Evolutionary conservation across 345 rosid genomes (phyloP).

Genomic region (Eucalyptus curtisii): DNA sequence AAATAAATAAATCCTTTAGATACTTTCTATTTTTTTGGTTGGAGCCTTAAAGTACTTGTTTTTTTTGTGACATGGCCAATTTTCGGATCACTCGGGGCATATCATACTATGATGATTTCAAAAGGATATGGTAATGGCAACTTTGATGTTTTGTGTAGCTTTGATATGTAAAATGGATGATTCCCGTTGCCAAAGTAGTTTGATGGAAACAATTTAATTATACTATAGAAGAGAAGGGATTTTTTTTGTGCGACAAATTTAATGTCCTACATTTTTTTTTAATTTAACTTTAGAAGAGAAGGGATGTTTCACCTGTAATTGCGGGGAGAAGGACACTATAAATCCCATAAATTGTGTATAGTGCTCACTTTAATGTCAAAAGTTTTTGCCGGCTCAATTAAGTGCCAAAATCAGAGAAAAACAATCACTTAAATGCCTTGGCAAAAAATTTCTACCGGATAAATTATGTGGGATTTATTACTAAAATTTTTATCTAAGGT

Average conservation of each 20-base stretch:
- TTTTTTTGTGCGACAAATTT: too few species aligned
- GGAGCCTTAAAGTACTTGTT: not conserved
- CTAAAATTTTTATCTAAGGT: fast-evolving
- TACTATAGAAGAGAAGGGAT: not conserved
- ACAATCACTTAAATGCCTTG: too few species aligned
- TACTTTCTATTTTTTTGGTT: too few species aligned
- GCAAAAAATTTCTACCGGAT: fast-evolving
- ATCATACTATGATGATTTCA: not conserved
- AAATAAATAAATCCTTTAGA: too few species aligned
- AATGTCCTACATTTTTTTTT: too few species aligned
- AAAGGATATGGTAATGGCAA: not conserved
- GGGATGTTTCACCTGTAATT: too few species aligned
- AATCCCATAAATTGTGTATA: too few species aligned
- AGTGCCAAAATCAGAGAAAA: too few species aligned
- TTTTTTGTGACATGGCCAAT: not conserved
- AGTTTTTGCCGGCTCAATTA: fast-evolving
- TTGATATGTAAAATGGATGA: not conserved
- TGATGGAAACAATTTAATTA: not conserved
- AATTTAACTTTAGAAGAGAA: too few species aligned
- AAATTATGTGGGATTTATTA: too few species aligned
- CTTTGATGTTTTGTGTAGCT: not conserved
- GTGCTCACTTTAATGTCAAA: fast-evolving
- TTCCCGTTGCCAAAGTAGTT: not conserved
- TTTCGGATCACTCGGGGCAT: not conserved
- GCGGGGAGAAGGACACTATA: too few species aligned